Evolutionary conservation across 352 stramenopile species (phyloP).

Genomic region (Globisporangium yorkense): DNA sequence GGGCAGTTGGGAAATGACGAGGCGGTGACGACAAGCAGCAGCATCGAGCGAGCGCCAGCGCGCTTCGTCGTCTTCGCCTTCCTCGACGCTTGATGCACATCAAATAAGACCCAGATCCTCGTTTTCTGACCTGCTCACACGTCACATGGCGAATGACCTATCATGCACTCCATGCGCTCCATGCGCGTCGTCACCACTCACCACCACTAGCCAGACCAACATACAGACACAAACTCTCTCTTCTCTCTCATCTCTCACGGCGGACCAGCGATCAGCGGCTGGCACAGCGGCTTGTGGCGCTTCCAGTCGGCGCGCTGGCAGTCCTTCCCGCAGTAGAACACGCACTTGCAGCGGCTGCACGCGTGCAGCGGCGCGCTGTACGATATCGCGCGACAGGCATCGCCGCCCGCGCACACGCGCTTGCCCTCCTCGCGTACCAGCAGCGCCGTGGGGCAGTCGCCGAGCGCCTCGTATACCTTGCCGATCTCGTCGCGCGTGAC

Average conservation of each 20-base stretch:
- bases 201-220: not conserved
- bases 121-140: not conserved
- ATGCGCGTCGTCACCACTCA: not conserved
- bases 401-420: conserved; percentile 47
- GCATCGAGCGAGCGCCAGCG: not conserved
- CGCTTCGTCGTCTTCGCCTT: not conserved
- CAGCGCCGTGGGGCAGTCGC: conserved; percentile 41
- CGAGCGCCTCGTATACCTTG: conserved; percentile 62
- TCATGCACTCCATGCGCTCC: no score
- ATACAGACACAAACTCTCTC: not conserved
- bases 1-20: not conserved
- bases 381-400: conserved; percentile 36
- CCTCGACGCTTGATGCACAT: not conserved
- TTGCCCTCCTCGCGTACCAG: conserved; percentile 30
- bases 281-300: conserved; percentile 46
- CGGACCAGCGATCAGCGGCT: conserved; percentile 4
- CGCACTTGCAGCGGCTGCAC: conserved; percentile 59
- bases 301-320: conserved; percentile 72
- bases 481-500: conserved; percentile 64
- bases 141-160: not conserved
- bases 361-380: conserved; percentile 40
- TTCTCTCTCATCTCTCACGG: not conserved
- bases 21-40: no score
- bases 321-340: conserved; percentile 63
- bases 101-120: not conserved